Evolutionary conservation across 352 stramenopile genomes (phyloP).

Genomic region (Globisporangium emineosum): DNA sequence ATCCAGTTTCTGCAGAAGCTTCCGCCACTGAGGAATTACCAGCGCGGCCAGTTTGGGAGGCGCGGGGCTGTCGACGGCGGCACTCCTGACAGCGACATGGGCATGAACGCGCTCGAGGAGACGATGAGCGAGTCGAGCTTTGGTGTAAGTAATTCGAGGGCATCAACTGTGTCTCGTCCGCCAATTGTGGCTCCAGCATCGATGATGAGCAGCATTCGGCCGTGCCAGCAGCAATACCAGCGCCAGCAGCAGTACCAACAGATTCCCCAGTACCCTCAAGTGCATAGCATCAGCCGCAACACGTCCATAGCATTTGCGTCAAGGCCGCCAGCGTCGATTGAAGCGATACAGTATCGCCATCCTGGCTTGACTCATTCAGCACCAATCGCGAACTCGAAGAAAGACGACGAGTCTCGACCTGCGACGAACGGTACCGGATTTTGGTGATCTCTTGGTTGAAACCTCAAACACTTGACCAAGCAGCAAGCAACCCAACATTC

Average conservation of each 20-base stretch:
- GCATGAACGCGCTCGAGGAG: constrained; percentile 63
- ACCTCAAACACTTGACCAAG: background rate
- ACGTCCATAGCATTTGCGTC: constrained; percentile 11
- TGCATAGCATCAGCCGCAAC: constrained; percentile 5
- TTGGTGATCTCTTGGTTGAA: constrained; percentile 4
- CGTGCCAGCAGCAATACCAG: constrained; percentile 10
- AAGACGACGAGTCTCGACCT: constrained; percentile 51
- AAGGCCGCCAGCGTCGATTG: background rate
- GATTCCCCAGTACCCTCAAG: constrained; percentile 1
- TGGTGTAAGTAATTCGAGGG: constrained; percentile 28
- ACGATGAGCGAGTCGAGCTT: constrained; percentile 74
- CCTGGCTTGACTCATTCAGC: constrained; percentile 12
- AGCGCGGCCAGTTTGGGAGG: constrained; percentile 52
- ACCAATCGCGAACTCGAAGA: constrained; percentile 27
- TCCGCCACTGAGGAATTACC: constrained; percentile 52
- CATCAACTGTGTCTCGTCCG: constrained; percentile 27
- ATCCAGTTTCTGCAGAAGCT: constrained; percentile 71
- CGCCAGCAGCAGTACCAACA: constrained; percentile 3
- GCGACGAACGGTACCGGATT: constrained; percentile 24
- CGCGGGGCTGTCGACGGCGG: constrained; percentile 66
- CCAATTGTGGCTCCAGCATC: constrained; percentile 36
- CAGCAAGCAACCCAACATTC: constrained; percentile 1
- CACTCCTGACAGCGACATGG: constrained; percentile 25
- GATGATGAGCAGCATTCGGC: constrained; percentile 8
- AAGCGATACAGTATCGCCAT: constrained; percentile 18